Base-by-base conservation (phyloP, 1,284 basidiomycete species). In the Vanrija sp. region DNA sequence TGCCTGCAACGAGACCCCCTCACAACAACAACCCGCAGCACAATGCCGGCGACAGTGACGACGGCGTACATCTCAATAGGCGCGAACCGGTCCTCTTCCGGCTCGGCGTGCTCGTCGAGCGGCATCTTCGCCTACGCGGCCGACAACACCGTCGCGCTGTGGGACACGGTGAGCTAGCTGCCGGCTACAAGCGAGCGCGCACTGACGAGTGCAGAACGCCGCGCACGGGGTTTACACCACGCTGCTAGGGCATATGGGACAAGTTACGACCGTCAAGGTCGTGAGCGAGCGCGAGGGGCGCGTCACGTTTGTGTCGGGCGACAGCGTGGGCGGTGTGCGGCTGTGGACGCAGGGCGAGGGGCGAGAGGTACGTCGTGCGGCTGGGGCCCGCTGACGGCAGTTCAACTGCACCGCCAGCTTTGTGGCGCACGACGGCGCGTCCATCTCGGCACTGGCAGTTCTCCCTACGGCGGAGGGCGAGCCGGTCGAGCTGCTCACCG, bases 181-280 rank as follows among this genome's bases (percentile, higher is more conserved):
- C 28, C 28, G 28, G 3, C 28, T 8, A 28, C 29, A 10, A 2
- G n/a, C 29, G 38, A 50, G 47, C 28, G 34, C 49, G 52, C 15
- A 51, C 42, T 43, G 29, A 26, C 19, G 53, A 52, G 43, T 29
- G 19, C 16, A 40, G 49, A 45, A 34, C 34, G 34, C 9, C 34
- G 34, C 34, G 12, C 68, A 69, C 43, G 87, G 89, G 1, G 80
- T 92, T 18, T 78, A 78, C 29, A 73, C 81, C 53, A 91, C 90
- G 1, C 79, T 95, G 3, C 81, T 84, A 1, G 90, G 86, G 1
- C 90, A 94, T 67, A 74, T 83, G 48, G 85, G 83, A 5, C 69
- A 83, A n/a, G 83, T 96, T 19, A 91, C 90, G 38, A 86, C 85
- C 38, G 80, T 92, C 47, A 83, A 84, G 55, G 88, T 89, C 63